Conservation (phyloP, 371 early-diverging fungal genomes). For the Rozella allomycis region DNA sequence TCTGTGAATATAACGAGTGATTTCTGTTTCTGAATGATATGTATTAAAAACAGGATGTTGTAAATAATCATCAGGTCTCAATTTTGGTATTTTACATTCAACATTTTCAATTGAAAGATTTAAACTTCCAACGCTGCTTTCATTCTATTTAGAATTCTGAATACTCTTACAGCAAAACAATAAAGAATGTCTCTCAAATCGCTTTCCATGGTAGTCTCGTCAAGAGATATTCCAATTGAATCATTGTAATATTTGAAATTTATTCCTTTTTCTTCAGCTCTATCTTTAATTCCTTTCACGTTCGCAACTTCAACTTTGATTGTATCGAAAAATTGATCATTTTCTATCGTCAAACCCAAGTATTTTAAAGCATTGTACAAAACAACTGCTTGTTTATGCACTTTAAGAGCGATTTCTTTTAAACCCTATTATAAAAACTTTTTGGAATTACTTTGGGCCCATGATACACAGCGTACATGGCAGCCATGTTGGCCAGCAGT, state of each 20-base stretch:
- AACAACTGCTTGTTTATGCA: constrained; percentile 61
- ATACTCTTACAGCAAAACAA: too few species aligned
- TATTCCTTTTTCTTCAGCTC: constrained; percentile 50
- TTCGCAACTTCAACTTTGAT: constrained; percentile 49
- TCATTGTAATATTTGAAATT: constrained; percentile 62
- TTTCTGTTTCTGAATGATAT: constrained; percentile 94
- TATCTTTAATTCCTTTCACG: constrained; percentile 28
- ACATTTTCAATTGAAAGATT: too few species aligned
- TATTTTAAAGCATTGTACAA: constrained; percentile 47
- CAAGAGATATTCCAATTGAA: constrained; percentile 61
- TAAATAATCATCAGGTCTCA: too few species aligned
- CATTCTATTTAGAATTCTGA: too few species aligned
- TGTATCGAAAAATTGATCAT: constrained; percentile 80
- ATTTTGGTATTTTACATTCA: too few species aligned
- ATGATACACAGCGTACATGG: constrained; percentile 90
- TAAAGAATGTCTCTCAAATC: constrained; percentile 52
- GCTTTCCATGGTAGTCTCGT: constrained; percentile 60
- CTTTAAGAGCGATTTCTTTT: constrained; percentile 61
- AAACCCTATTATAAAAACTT: constrained; percentile 35
- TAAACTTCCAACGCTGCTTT: too few species aligned
- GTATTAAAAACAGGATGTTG: constrained; percentile 77
- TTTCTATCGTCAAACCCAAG: constrained; percentile 50
- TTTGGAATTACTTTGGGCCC: constrained; percentile 45
- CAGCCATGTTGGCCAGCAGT: constrained; percentile 73
- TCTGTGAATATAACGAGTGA: constrained; percentile 78